Base-by-base conservation (phyloP, 139 green algal genomes). In the Tetraselmis chui region DNA sequence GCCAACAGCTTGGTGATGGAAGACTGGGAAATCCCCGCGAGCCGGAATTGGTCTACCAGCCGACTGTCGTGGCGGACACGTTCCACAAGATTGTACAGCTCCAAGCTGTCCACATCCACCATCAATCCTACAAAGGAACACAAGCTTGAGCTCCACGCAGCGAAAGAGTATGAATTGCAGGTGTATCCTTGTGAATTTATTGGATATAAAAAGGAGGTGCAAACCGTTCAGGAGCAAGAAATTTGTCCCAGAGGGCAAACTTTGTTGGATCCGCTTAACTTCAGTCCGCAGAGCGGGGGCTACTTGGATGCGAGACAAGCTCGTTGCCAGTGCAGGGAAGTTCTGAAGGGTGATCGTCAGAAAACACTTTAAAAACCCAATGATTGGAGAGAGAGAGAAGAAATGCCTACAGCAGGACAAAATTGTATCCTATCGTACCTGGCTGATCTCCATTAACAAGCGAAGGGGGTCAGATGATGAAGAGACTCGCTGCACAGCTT, bases 211-310 rank as follows among this genome's bases (percentile, higher is more conserved):
- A n/a, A n/a, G n/a, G n/a, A n/a, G n/a, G n/a, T n/a, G n/a, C n/a
- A n/a, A n/a, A n/a, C 93, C 94, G 81, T 98, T 98, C 45, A 98
- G 29, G 28, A 95, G 82, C 82, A 96, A 80, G 30, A 93, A 89
- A 78, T 88, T 89, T n/a, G 83, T 59, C 29, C 91, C 90, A 30
- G 90, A 29, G 0, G 76, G 67, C 2, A 96, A 26, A 31, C 59
- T 59, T 30, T 87, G 81, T 79, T 92, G 89, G 84, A 88, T 91
- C 67, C 59, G 28, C 1, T 25, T 2, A 28, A 91, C 83, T 1
- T 84, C 78, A 1, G 31, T 26, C 1, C 83, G 77, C 28, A 95
- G 77, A n/a, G 87, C 82, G 1, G 77, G 67, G 23, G 87, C 83
- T 1, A 91, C 85, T 28, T 80, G 67, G 67, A 81, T 26, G 11